These are phyloP conservation scores for Diaporthe ilicicola DNA, from an alignment of 2,329 filamentous ascomycete genomes.

Conservation along the genomic window DNA sequence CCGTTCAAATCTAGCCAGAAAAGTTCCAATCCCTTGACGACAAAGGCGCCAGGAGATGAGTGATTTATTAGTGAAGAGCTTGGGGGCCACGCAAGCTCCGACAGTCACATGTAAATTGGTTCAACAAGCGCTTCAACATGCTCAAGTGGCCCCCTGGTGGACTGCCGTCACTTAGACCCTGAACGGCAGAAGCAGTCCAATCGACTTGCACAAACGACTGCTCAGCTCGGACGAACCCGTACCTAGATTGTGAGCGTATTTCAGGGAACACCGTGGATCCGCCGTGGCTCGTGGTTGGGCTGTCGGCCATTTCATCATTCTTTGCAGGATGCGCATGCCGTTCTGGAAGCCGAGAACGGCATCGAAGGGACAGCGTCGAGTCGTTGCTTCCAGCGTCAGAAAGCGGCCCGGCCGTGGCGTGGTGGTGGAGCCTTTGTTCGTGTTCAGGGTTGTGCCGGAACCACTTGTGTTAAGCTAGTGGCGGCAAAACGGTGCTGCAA, in stretches of 20 bases:
- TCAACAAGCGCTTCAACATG: neutral
- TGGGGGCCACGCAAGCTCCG: neutral
- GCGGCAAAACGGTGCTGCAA: slow-evolving; percentile 20
- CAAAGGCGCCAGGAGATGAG: neutral
- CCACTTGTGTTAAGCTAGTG: slow-evolving; percentile 16
- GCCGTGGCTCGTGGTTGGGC: neutral
- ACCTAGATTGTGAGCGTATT: neutral
- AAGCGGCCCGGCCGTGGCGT: neutral
- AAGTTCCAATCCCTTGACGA: neutral
- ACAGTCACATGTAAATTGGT: slow-evolving; percentile 23
- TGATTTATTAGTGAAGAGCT: neutral
- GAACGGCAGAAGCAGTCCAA: slow-evolving; percentile 2
- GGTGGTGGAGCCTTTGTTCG: slow-evolving; percentile 3
- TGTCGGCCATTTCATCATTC: neutral
- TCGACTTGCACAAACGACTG: neutral
- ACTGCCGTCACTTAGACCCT: slow-evolving; percentile 21
- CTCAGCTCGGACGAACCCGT: neutral
- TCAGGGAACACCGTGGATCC: neutral
- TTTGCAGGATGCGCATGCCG: neutral
- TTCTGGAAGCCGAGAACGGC: neutral
- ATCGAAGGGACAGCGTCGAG: no score
- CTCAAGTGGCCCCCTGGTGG: neutral
- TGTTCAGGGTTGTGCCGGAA: slow-evolving; percentile 10
- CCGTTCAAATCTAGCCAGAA: neutral
- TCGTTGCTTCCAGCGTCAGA: neutral